These are phyloP conservation scores for Chrysoporthe puriensis DNA, from an alignment of 2,329 filamentous ascomycete species.

Conservation along the genomic window DNA sequence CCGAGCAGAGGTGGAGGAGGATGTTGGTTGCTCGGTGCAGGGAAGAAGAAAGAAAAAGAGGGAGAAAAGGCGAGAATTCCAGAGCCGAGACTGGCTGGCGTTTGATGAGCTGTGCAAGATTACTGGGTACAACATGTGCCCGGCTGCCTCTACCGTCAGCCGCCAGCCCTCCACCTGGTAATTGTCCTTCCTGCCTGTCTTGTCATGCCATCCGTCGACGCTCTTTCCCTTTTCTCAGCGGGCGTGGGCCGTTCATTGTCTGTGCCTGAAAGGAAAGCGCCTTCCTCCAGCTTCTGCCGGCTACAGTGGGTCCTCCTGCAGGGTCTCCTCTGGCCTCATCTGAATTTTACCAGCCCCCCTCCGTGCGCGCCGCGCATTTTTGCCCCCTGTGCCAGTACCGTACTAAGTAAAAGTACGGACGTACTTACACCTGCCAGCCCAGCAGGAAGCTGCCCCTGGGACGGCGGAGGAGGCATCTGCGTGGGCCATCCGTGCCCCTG, in stretches of 20 bases:
- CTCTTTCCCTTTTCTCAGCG: not conserved
- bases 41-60: not conserved
- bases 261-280: not conserved
- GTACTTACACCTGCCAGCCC: no score
- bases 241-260: not conserved
- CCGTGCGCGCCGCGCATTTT: not conserved
- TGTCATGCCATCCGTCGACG: not conserved
- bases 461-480: not conserved
- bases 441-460: no score
- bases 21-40: not conserved
- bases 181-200: not conserved
- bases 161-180: not conserved
- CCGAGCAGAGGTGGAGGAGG: not conserved
- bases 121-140: conserved; percentile 1
- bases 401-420: no score
- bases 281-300: not conserved
- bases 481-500: not conserved
- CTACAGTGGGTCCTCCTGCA: not conserved
- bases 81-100: not conserved
- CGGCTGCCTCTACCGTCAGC: not conserved
- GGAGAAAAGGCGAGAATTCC: not conserved
- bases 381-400: not conserved
- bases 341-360: not conserved
- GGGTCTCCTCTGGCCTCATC: conserved; percentile 1
- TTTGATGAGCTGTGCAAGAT: conserved; percentile 1